Percentiles rank a stretch among this genome's conserved stretches.
Conservation (phyloP, 2,329 filamentous ascomycete genomes). For the Juglanconis oblonga region DNA sequence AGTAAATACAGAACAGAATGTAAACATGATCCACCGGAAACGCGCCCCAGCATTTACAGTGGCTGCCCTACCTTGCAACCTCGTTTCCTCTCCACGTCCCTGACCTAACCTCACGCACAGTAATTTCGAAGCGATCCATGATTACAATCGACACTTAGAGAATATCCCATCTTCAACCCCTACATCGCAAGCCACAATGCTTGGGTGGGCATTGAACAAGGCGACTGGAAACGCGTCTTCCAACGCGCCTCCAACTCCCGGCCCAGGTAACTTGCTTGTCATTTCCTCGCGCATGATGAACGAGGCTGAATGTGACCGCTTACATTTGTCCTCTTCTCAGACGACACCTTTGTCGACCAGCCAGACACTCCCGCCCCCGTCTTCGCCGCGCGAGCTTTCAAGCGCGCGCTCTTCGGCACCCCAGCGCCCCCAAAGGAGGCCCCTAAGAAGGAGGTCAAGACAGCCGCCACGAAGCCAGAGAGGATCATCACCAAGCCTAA, state of each 20-base stretch:
- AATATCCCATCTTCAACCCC: neutral
- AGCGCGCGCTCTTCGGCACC: constrained; percentile 62
- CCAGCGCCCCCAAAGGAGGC: constrained; percentile 35
- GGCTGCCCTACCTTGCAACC: neutral
- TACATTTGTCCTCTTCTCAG: constrained; percentile 21
- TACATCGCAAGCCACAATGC: constrained; percentile 36
- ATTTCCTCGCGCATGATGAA: neutral
- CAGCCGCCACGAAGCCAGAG: constrained; percentile 25
- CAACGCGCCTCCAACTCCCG: constrained; percentile 26
- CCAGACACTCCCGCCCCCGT: constrained; percentile 66
- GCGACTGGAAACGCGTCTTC: constrained; percentile 31
- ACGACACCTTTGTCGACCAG: constrained; percentile 49
- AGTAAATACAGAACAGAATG: no score
- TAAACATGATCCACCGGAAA: neutral
- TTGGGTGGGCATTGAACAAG: constrained; percentile 56
- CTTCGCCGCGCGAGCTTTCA: constrained; percentile 64
- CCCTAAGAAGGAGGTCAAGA: constrained; percentile 23
- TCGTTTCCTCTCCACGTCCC: neutral
- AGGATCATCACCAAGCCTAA: constrained; percentile 9
- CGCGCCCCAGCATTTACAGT: neutral
- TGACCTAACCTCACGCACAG: constrained; percentile 26
- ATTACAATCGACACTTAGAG: constrained; percentile 7
- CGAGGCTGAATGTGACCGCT: neutral
- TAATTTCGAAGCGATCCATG: constrained; percentile 9
- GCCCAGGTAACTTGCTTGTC: constrained; percentile 17